Base-by-base conservation (phyloP, 495 filamentous ascomycete genomes). In the Aspergillus ellipticus region DNA sequence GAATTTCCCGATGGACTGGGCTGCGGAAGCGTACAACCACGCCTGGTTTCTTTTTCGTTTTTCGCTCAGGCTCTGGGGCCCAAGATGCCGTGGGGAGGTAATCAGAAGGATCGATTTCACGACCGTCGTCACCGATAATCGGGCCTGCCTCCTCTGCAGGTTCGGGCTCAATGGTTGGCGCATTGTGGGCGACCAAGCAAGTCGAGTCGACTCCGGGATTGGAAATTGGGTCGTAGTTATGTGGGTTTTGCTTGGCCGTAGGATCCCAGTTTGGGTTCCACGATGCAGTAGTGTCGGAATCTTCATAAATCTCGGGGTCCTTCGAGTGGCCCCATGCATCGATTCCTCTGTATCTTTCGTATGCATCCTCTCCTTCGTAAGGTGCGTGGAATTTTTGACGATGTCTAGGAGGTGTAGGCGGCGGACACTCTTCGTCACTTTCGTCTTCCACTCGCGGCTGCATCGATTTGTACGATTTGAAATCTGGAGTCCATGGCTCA, bases 51-150 rank as follows among this genome's bases (percentile, higher is more conserved):
- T 82, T 78, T 47, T 82, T 78, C 35, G 77, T 81, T 69, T 90
- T 94, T 21, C 79, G 77, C 62, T 97, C 93, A 0, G 93, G 93
- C 66, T 97, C 92, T 0, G 94, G 94, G 0, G 94, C 94, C 89
- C 92, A 97, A 4, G 86, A 89, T 35, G 92, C 87, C 43, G 89
- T 83, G 0, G 93, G 94, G 0, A 98, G 83, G 65, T 97, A 90
- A 68, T 98, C 94, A 2, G 89, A 92, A 0, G 90, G 93, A 66
- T 97, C 94, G 54, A 97, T 85, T 54, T 92, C 87, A 28, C 89
- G 81, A 13, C 94, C 95, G 68, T 94, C 86, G 53, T 88, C 85
- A 0, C 86, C 89, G 52, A 90, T 86, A 49, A 97, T 92, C 7
- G 78, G 79, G 3, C 70, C 74, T n/a, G 69, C 63, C 31, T 73